Base-by-base conservation (phyloP, 371 early-diverging fungal genomes). In the Mortierella sp. region DNA sequence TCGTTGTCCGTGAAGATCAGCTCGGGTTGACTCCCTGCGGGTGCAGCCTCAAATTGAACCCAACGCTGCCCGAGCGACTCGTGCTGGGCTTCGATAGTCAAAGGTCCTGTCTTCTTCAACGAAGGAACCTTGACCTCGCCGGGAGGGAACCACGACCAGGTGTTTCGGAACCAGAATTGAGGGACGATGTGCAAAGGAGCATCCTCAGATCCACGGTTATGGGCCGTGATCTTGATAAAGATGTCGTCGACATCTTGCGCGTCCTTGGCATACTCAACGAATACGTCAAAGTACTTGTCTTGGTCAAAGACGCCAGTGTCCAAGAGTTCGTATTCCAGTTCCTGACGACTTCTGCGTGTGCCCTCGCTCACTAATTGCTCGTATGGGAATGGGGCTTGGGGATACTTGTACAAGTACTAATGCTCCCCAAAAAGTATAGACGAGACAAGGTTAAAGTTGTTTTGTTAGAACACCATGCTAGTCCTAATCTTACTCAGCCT, bases 1-100 rank as follows among this genome's bases (percentile, higher is more conserved):
- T 83, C 84, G 45, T 83, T 83, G 51, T 81, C 81, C 28, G 80
- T 78, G 41, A 83, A 83, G 13, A 83, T 50, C 16, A 79, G 48
- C n/a, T 78, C 79, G 0, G 74, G 69, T 0, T 46, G 31, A 18
- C 21, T 14, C 26, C 62, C 51, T n/a, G 51, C 34, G 24, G 48
- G 46, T 10, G 16, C 41, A 9, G 47, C 42, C n/a, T 64, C 76
- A 12, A 65, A 74, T 46, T 74, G 70, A 27, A 74, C 41, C 57
- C 46, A 74, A 24, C 62, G 49, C 6, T 68, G 39, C 0, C 70
- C 70, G 13, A 74, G 31, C 0, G 62, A 41, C 23, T 69, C 58
- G 34, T 74, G 76, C 2, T 58, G 27, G 14, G 66, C 66, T 51
- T 74, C 70, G 26, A 74, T 54, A 0, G 56, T 30, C 46, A 46